These are phyloP conservation scores for Aureobasidium subglaciale DNA, from an alignment of 2,329 filamentous ascomycete genomes.

Conservation along the genomic window DNA sequence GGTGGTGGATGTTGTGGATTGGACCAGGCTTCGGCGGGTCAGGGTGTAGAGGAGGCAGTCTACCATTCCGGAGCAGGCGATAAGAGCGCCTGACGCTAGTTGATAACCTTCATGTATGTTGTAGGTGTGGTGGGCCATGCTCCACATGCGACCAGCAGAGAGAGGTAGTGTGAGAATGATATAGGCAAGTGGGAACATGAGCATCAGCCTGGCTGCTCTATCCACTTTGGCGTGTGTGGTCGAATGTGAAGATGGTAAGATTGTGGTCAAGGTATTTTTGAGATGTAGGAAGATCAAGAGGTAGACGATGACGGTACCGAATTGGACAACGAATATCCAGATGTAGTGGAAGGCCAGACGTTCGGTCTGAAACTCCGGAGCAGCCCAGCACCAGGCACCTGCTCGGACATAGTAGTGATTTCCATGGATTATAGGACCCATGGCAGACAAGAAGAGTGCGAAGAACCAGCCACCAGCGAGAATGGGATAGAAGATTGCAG, in stretches of 20 bases:
- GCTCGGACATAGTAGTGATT: slow-evolving; percentile 54
- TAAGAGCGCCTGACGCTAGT: slow-evolving; percentile 48
- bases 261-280: slow-evolving; percentile 17
- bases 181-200: slow-evolving; percentile 63
- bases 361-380: slow-evolving; percentile 45
- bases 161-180: slow-evolving; percentile 62
- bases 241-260: slow-evolving; percentile 13
- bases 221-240: slow-evolving; percentile 22
- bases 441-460: slow-evolving; percentile 49
- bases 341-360: slow-evolving; percentile 58
- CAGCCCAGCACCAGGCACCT: slow-evolving; percentile 63
- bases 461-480: slow-evolving; percentile 52
- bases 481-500: slow-evolving; percentile 42
- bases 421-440: slow-evolving; percentile 42
- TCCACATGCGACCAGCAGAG: slow-evolving; percentile 56
- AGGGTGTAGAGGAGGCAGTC: slow-evolving; percentile 53
- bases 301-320: slow-evolving; percentile 47
- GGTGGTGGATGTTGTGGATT: slow-evolving; percentile 17
- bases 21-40: slow-evolving; percentile 49
- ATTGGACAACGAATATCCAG: slow-evolving; percentile 54
- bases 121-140: slow-evolving; percentile 46
- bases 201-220: slow-evolving; percentile 50
- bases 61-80: slow-evolving; percentile 53
- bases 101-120: slow-evolving; percentile 34
- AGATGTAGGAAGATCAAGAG: slow-evolving; percentile 27